Conservation (phyloP, 129 eudicot genomes). For the Saposhnikovia divaricata region DNA sequence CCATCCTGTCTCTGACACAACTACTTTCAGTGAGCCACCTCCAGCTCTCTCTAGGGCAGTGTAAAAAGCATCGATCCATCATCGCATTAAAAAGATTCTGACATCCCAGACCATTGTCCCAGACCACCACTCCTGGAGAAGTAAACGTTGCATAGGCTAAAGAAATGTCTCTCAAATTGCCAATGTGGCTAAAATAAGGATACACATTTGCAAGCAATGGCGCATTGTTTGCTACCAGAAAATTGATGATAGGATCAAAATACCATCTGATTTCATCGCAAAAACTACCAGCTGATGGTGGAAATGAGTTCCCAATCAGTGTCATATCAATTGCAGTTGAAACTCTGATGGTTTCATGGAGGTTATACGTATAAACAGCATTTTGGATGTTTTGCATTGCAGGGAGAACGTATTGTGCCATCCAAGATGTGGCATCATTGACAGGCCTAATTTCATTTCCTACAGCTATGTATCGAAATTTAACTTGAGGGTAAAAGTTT, state of each 20-base stretch:
- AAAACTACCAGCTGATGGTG: constrained; percentile 27
- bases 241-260: constrained; percentile 14
- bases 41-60: constrained; percentile 28
- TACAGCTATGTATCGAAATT: constrained; percentile 43
- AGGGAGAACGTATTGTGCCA: constrained; percentile 15
- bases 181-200: constrained; percentile 26
- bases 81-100: constrained; percentile 29
- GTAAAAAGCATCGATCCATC: constrained; percentile 25
- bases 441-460: constrained; percentile 46
- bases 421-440: constrained; percentile 1
- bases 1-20: constrained; percentile 50
- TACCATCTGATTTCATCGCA: not conserved
- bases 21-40: constrained; percentile 13
- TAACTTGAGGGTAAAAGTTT: constrained; percentile 26
- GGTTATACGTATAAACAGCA: constrained; percentile 12
- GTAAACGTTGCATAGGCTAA: constrained; percentile 24
- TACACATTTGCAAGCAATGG: constrained; percentile 34
- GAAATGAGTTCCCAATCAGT: constrained; percentile 14
- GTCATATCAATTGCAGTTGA: constrained; percentile 15
- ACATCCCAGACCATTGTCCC: constrained; percentile 13
- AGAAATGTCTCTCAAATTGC: not conserved
- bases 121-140: not conserved
- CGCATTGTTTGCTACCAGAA: not conserved
- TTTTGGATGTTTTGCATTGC: constrained; percentile 33
- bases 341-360: constrained; percentile 17